phyloP scores from a whole-genome alignment of 345 rosid genomes.

The Cardamine resedifolia region DNA sequence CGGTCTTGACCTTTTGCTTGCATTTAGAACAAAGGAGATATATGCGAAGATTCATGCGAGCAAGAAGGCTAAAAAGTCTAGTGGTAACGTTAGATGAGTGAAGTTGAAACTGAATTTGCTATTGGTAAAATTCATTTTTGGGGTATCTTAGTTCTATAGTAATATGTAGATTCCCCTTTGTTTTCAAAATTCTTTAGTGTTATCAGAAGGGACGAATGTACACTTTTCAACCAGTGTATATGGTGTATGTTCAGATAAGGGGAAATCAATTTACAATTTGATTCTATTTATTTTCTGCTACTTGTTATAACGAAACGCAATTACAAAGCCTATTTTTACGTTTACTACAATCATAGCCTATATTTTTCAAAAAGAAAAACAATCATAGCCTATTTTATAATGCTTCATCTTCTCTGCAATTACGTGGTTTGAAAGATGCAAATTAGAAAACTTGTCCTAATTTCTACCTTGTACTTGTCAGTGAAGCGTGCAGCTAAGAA shows the following conservation, averaged over 20 bases:
- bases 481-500: too few species aligned
- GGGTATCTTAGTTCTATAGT: not conserved
- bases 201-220: not conserved
- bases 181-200: not conserved
- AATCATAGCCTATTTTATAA: not conserved
- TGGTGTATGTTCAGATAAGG: conserved; percentile 3
- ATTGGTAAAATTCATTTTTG: conserved; percentile 6
- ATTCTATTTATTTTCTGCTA: not conserved
- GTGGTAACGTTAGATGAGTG: conserved; percentile 30
- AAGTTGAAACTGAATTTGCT: not conserved
- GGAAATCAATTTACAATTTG: not conserved
- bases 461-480: too few species aligned
- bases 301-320: not conserved
- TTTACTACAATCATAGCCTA: not conserved
- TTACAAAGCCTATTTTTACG: not conserved
- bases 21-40: conserved; percentile 43
- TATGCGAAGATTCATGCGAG: conserved; percentile 51
- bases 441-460: too few species aligned
- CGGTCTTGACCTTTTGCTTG: conserved; percentile 46
- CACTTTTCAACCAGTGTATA: conserved; percentile 6
- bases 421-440: not conserved
- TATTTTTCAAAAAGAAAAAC: too few species aligned
- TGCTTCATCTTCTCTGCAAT: not conserved
- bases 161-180: not conserved
- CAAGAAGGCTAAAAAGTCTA: conserved; percentile 49